Conservation (phyloP, 1,284 basidiomycete species). For the Lentinus polychrous region DNA sequence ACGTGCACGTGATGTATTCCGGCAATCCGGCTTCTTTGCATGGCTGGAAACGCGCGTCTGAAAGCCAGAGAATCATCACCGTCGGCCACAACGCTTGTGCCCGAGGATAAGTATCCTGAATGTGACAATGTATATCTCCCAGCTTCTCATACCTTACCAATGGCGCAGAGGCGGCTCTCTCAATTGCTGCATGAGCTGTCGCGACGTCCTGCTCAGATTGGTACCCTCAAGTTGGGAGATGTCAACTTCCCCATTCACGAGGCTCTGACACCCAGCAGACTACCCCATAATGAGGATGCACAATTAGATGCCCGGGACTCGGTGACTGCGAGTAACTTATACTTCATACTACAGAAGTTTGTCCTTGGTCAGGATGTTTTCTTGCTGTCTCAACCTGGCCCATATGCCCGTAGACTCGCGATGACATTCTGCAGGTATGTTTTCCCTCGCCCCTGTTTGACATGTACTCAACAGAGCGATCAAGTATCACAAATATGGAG, state of each 20-base stretch:
- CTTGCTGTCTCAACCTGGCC: conserved; percentile 56
- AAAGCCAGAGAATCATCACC: not conserved
- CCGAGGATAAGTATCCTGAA: too few species aligned
- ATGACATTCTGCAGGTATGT: conserved; percentile 56
- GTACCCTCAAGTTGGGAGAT: conserved; percentile 49
- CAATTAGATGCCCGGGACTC: conserved; percentile 43
- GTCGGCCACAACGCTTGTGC: not conserved
- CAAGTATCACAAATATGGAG: conserved; percentile 54
- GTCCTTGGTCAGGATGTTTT: conserved; percentile 63
- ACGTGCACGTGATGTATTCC: too few species aligned
- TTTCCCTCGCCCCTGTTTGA: not conserved
- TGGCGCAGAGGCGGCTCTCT: conserved; percentile 36
- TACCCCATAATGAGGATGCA: conserved; percentile 35
- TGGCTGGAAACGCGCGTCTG: too few species aligned
- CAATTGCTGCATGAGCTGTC: conserved; percentile 40
- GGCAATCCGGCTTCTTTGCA: too few species aligned
- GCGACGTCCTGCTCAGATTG: conserved; percentile 32
- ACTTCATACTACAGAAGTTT: conserved; percentile 63
- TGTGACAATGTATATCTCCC: too few species aligned
- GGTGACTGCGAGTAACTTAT: conserved; percentile 48
- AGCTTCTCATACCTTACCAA: conserved; percentile 3
- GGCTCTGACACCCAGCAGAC: conserved; percentile 37
- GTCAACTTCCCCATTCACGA: conserved; percentile 50
- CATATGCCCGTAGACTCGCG: conserved; percentile 53
- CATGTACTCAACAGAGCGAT: not conserved